Evolutionary conservation across 495 filamentous ascomycete species (phyloP).

Genomic region (Gamarada debralockiae): DNA sequence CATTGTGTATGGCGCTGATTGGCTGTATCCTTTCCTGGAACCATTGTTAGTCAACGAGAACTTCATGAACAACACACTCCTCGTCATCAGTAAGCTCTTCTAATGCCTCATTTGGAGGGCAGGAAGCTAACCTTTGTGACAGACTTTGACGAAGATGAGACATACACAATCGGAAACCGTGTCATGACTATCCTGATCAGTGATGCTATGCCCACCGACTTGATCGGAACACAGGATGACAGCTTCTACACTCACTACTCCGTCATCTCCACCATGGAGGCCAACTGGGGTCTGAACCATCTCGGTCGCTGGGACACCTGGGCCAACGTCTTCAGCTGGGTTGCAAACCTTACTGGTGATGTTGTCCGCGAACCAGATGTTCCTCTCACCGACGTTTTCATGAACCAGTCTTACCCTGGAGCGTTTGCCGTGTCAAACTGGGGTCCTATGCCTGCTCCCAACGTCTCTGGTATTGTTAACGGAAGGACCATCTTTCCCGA

Average conservation of each 20-base stretch:
- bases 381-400: too few relatives aligned
- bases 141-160: slow-evolving; percentile 57
- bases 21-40: slow-evolving; percentile 52
- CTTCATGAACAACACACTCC: slow-evolving; percentile 60
- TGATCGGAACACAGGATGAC: slow-evolving; percentile 56
- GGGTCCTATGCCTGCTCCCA: too few relatives aligned
- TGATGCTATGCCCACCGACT: slow-evolving; percentile 51
- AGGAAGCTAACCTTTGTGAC: too few relatives aligned
- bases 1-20: slow-evolving; percentile 54
- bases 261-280: slow-evolving; percentile 56
- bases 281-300: slow-evolving; percentile 64
- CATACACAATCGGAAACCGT: slow-evolving; percentile 52
- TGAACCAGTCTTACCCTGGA: too few relatives aligned
- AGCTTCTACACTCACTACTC: slow-evolving; percentile 75
- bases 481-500: too few relatives aligned
- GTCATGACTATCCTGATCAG: slow-evolving; percentile 62
- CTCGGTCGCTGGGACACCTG: slow-evolving; percentile 70
- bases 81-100: slow-evolving; percentile 53
- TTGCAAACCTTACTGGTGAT: slow-evolving; percentile 56
- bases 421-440: too few relatives aligned
- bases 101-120: too few relatives aligned
- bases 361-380: slow-evolving; percentile 50
- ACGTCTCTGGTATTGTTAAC: too few relatives aligned
- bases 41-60: slow-evolving; percentile 53
- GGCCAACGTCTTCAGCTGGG: slow-evolving; percentile 62